These are phyloP conservation scores for Poa pratensis DNA, from an alignment of 176 grass and related monocot species.

Conservation along the genomic window DNA sequence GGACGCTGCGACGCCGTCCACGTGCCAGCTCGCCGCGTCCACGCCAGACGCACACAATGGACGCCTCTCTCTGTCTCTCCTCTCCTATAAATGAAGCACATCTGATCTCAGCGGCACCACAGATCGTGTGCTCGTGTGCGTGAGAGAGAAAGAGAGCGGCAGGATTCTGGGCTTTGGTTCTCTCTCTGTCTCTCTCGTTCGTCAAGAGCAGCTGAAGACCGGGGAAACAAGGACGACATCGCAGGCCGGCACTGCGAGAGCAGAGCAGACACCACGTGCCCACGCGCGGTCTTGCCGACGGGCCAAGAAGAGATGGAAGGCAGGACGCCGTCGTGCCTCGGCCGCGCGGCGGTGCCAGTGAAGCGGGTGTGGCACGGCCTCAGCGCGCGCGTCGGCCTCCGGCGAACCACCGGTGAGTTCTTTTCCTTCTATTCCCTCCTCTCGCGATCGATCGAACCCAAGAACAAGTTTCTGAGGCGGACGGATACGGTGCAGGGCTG, in stretches of 20 bases:
- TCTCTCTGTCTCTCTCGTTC: background rate
- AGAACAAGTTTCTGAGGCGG: background rate
- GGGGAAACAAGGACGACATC: background rate
- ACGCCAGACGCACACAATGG: background rate
- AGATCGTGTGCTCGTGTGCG: background rate
- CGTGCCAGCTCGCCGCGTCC: background rate
- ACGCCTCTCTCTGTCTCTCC: background rate
- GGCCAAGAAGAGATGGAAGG: background rate
- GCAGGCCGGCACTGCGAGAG: background rate
- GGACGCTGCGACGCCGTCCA: slow-evolving; percentile 7
- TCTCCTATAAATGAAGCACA: slow-evolving; percentile 1
- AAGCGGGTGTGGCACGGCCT: slow-evolving; percentile 51
- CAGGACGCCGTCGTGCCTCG: slow-evolving; percentile 39
- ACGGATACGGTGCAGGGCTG: slow-evolving; percentile 30
- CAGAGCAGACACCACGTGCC: background rate
- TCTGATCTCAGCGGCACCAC: background rate
- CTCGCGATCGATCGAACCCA: background rate
- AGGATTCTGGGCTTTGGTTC: background rate
- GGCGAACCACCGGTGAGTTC: slow-evolving; percentile 41
- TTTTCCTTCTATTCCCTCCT: background rate
- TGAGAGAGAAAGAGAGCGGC: background rate
- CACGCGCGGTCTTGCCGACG: background rate
- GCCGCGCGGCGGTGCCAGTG: slow-evolving; percentile 47
- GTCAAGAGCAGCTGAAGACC: too few relatives aligned
- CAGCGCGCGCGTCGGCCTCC: slow-evolving; percentile 46